Conservation (phyloP, 1,284 basidiomycete species). For the Hypsizygus ulmarius region DNA sequence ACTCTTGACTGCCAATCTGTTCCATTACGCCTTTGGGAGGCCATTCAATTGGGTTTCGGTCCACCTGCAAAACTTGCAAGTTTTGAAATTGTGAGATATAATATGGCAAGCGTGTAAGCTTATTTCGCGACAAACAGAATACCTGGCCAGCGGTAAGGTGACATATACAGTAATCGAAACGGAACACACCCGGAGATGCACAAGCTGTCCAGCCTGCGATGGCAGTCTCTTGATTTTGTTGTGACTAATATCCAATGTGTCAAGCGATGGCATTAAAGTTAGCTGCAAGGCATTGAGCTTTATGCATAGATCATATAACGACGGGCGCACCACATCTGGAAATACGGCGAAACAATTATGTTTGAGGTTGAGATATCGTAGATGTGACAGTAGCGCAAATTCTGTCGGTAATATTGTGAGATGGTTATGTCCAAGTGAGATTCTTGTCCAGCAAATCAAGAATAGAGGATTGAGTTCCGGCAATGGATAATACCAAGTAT, state of each 20-base stretch:
- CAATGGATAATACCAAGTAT: background rate
- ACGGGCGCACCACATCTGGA: conserved; percentile 78
- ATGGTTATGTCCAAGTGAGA: conserved; percentile 86
- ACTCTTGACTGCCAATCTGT: conserved; percentile 39
- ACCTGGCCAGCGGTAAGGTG: conserved; percentile 48
- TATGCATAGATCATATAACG: conserved; percentile 8
- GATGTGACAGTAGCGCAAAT: conserved; percentile 72
- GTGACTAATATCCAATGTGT: conserved; percentile 92
- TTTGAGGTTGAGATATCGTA: conserved; percentile 93
- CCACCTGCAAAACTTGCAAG: conserved; percentile 82
- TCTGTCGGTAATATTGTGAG: conserved; percentile 78
- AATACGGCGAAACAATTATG: conserved; percentile 84
- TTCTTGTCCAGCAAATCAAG: conserved; percentile 40
- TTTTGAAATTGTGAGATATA: conserved; percentile 77
- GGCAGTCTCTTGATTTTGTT: conserved; percentile 89
- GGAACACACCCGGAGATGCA: conserved; percentile 65
- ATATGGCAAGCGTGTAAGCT: conserved; percentile 73
- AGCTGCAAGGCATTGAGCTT: conserved; percentile 51
- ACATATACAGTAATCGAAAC: conserved; percentile 7
- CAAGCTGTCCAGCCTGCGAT: conserved; percentile 74
- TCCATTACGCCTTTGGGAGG: conserved; percentile 64
- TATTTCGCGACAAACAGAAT: conserved; percentile 86
- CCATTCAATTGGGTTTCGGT: conserved; percentile 93
- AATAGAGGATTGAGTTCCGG: background rate
- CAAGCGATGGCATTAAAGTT: conserved; percentile 81